Evolutionary conservation across 2,329 filamentous ascomycete genomes (phyloP).

Genomic region (Penicillium palitans): DNA sequence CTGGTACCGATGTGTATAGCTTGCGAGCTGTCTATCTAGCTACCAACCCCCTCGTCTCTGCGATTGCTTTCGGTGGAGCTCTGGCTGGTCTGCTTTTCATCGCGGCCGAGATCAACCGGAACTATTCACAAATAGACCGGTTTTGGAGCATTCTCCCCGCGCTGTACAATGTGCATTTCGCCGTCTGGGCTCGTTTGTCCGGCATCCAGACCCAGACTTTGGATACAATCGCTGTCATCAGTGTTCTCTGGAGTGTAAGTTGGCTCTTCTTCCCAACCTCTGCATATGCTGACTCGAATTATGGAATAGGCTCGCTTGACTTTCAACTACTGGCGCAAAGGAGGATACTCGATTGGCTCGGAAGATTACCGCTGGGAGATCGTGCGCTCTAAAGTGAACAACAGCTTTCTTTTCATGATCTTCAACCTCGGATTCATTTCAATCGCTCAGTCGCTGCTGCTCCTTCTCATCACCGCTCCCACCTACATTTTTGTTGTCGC

Average conservation of each 20-base stretch:
- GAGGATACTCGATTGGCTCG: constrained; percentile 82
- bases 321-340: constrained; percentile 95
- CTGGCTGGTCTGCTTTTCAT: constrained; percentile 72
- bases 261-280: background rate
- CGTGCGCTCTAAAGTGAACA: constrained; percentile 64
- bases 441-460: constrained; percentile 75
- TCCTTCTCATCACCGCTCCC: constrained; percentile 76
- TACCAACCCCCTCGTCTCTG: constrained; percentile 83
- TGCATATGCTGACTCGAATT: background rate
- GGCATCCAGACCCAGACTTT: constrained; percentile 69
- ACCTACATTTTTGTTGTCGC: constrained; percentile 79
- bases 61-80: constrained; percentile 68
- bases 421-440: constrained; percentile 92
- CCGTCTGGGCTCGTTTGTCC: constrained; percentile 75
- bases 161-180: constrained; percentile 81
- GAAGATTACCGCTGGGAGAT: constrained; percentile 95
- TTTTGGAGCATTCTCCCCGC: constrained; percentile 88
- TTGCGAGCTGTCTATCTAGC: constrained; percentile 72
- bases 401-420: constrained; percentile 77
- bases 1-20: constrained; percentile 59
- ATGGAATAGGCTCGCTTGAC: constrained; percentile 70
- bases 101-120: constrained; percentile 80
- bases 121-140: constrained; percentile 96
- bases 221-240: constrained; percentile 70
- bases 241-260: constrained; percentile 76